These are phyloP conservation scores for Vicia sativa DNA, from an alignment of 306 rosid species.

Conservation along the genomic window DNA sequence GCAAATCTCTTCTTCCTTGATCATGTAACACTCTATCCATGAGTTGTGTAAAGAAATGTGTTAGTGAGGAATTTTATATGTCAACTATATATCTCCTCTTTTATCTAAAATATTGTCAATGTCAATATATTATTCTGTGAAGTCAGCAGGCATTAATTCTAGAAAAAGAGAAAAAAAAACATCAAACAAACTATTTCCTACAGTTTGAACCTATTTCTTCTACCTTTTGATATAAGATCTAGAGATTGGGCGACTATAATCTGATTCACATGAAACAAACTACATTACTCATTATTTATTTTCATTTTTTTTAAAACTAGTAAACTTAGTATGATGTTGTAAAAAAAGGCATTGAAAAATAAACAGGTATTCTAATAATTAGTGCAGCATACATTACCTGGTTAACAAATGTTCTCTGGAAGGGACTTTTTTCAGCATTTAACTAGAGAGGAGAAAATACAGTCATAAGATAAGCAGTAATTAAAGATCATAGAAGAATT, in stretches of 20 bases:
- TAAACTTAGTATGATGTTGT: conserved; percentile 19
- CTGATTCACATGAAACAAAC: conserved; percentile 25
- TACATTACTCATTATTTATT: neutral
- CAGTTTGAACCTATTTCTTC: conserved; percentile 29
- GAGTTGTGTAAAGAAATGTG: neutral
- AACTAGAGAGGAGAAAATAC: conserved; percentile 64
- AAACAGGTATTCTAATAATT: conserved; percentile 27
- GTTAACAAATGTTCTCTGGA: conserved; percentile 92
- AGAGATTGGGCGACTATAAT: conserved; percentile 25
- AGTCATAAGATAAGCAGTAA: conserved; percentile 37
- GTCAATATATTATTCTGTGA: conserved; percentile 7
- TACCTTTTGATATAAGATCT: conserved; percentile 11
- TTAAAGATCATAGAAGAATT: conserved; percentile 15
- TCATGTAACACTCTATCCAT: neutral
- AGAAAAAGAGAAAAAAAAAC: conserved; percentile 6
- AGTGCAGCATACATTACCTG: conserved; percentile 60
- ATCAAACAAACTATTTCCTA: conserved; percentile 10
- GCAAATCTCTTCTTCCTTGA: conserved; percentile 12
- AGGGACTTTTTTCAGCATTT: conserved; percentile 96
- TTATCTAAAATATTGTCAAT: neutral
- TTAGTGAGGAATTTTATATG: neutral
- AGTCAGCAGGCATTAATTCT: conserved; percentile 11
- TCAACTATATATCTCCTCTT: neutral
- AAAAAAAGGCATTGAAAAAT: conserved; percentile 32
- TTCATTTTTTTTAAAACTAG: conserved; percentile 15